Evolutionary conservation across 192 early-diverging fungal species (phyloP).

Genomic region (Coemansia sp.): DNA sequence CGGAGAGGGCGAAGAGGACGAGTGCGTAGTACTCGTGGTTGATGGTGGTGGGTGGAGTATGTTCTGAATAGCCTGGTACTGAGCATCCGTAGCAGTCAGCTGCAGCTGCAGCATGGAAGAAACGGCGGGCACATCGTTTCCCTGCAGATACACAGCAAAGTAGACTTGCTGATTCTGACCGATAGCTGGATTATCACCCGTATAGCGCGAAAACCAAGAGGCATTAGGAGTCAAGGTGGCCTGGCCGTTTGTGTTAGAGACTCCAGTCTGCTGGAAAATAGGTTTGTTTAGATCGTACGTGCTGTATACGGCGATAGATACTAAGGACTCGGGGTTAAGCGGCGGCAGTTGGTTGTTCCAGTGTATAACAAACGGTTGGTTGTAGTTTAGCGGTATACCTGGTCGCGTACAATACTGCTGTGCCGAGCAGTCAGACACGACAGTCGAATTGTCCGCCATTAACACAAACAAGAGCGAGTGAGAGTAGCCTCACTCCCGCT

Average conservation of each 20-base stretch:
- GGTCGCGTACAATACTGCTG: slow-evolving; percentile 34
- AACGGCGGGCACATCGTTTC: slow-evolving; percentile 39
- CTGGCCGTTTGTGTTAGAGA: slow-evolving; percentile 37
- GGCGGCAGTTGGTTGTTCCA: slow-evolving; percentile 51
- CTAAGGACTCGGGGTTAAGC: slow-evolving; percentile 34
- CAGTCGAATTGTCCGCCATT: slow-evolving; percentile 21
- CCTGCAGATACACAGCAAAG: slow-evolving; percentile 45
- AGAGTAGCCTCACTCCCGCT: neutral
- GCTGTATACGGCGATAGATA: slow-evolving; percentile 44
- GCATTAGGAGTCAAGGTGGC: slow-evolving; percentile 28
- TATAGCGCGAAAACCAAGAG: slow-evolving; percentile 43
- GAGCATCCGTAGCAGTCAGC: slow-evolving; percentile 40
- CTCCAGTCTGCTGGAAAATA: slow-evolving; percentile 15
- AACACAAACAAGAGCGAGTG: slow-evolving; percentile 17
- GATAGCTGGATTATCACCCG: slow-evolving; percentile 16
- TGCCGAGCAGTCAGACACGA: slow-evolving; percentile 39
- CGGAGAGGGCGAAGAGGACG: neutral
- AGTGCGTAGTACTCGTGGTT: neutral
- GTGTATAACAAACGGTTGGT: slow-evolving; percentile 33
- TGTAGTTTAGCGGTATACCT: slow-evolving; percentile 26
- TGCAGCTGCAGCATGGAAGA: slow-evolving; percentile 37
- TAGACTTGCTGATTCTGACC: slow-evolving; percentile 38
- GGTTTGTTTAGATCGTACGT: slow-evolving; percentile 32
- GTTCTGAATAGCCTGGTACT: slow-evolving; percentile 37
- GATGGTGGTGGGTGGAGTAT: slow-evolving; percentile 26